Conservation (phyloP, 106 monocot genomes). For the Dendrobium chrysotoxum region DNA sequence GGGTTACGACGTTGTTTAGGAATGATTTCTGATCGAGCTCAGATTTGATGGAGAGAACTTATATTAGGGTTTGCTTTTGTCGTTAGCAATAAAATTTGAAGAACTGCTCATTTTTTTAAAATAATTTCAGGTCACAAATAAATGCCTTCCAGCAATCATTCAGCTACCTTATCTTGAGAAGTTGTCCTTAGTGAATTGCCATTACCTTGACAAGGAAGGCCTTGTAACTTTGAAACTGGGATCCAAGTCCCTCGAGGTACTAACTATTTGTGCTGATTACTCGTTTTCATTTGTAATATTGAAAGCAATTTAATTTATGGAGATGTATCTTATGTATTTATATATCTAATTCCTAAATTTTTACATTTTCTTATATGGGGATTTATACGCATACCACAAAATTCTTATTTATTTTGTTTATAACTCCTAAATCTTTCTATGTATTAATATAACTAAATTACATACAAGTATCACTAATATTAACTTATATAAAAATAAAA, state of each 20-base stretch:
- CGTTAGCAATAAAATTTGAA: neutral
- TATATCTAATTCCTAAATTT: too few species aligned
- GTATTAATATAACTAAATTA: too few species aligned
- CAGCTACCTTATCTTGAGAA: conserved; percentile 47
- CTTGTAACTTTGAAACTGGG: conserved; percentile 30
- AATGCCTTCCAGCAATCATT: conserved; percentile 55
- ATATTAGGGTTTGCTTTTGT: neutral
- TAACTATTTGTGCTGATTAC: neutral
- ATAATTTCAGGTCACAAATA: conserved; percentile 46
- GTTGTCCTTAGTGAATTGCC: conserved; percentile 49
- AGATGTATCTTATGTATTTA: too few species aligned
- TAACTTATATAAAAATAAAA: too few species aligned
- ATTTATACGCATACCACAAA: too few species aligned
- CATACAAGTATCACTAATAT: too few species aligned
- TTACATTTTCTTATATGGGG: too few species aligned
- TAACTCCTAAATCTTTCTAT: too few species aligned
- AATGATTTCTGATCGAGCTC: neutral
- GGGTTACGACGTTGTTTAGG: neutral
- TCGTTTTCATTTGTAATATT: neutral
- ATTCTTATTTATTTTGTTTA: too few species aligned
- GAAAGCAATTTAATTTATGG: neutral
- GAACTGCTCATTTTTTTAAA: neutral
- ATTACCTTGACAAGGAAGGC: conserved; percentile 38
- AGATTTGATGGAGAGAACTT: neutral
- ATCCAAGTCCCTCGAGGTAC: conserved; percentile 66